phyloP scores from a whole-genome alignment of 2,329 filamentous ascomycete species.

The Colletotrichum filicis region DNA sequence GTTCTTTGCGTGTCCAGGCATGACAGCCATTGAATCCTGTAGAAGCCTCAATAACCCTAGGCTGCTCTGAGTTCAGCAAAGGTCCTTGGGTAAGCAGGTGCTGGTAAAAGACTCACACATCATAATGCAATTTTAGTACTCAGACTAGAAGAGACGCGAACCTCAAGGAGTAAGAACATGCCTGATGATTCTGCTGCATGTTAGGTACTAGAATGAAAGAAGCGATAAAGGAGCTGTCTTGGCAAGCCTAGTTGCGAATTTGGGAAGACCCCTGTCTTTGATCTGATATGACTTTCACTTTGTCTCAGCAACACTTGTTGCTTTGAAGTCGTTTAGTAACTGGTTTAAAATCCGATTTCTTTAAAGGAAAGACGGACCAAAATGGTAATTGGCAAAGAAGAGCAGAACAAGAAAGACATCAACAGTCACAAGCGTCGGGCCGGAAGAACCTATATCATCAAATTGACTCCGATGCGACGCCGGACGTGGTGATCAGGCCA shows the following conservation, averaged over 20 bases:
- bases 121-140: neutral
- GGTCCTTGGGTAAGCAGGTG: neutral
- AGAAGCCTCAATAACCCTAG: neutral
- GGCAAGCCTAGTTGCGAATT: neutral
- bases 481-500: constrained; percentile 23
- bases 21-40: neutral
- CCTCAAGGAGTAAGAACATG: neutral
- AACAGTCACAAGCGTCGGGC: no score
- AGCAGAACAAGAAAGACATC: neutral
- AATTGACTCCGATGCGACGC: neutral
- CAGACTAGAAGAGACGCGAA: neutral
- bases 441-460: neutral
- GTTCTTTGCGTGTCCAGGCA: neutral
- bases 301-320: constrained; percentile 1
- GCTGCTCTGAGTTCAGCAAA: neutral
- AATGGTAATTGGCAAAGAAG: neutral
- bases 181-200: neutral
- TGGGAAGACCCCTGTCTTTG: constrained; percentile 12
- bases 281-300: neutral
- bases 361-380: neutral
- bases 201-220: neutral
- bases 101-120: neutral
- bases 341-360: neutral
- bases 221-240: neutral
- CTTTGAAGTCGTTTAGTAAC: neutral